Base-by-base conservation (phyloP, 768 basidiomycete genomes). In the Termitomyces sp. region DNA sequence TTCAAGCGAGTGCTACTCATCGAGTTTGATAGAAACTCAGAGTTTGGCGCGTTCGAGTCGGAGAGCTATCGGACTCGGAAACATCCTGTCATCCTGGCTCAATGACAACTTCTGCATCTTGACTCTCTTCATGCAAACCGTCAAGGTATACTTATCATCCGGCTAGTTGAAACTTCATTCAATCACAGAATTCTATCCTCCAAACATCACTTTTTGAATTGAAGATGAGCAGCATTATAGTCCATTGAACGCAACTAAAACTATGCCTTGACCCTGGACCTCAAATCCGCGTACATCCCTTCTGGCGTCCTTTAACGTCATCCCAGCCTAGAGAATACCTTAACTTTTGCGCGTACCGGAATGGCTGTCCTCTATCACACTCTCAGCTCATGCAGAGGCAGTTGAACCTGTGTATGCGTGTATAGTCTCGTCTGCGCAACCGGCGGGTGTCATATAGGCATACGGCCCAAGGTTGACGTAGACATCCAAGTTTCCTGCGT, bases 381-480 rank as follows among this genome's bases (percentile, higher is more conserved):
- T 13, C 26, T 26, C 22, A 22, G 22, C 13, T 55, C 31, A 61
- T 26, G 71, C 63, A n/a, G 70, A 72, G 13, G 79, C 76, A n/a
- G 76, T 80, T 6, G 80, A 66, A 9, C 81, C 83, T 3, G 81
- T 84, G 67, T 83, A 85, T 6, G 79, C 83, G 62, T 84, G 79
- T 60, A 85, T 79, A 1, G 83, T 84, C 68, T 83, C 73, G 63
- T 84, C 82, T 2, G 80, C 78, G 62, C 81, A 84, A 14, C 83
- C 83, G 48, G 82, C 69, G 2, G 84, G 84, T 1, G 84, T 85
- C 68, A 74, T 67, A 65, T 82, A 84, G 31, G 63, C 70, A 61
- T 82, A 83, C 12, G 77, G 64, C 2, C 83, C 83, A 24, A 84
- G 76, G 68, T 85, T 84, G 64, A 84, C 65, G 61, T 76, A 83